Percentiles rank a stretch among this genome's conserved stretches.
Evolutionary conservation across 2,329 filamentous ascomycete species (phyloP).

Genomic region (Aspergillus sclerotialis): DNA sequence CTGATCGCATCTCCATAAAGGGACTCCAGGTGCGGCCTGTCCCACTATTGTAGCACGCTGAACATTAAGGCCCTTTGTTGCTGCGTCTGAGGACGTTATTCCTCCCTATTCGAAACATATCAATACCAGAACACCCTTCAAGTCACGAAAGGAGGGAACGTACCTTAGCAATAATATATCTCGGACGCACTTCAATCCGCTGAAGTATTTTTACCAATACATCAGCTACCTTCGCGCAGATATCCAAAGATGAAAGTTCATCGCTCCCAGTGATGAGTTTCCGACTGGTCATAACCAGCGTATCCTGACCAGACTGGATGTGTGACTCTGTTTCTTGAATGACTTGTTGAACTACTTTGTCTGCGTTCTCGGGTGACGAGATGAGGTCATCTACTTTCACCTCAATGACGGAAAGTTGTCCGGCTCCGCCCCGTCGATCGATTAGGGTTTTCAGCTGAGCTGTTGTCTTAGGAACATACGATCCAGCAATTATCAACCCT

Average conservation of each 20-base stretch:
- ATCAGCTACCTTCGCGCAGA: constrained; percentile 47
- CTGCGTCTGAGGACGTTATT: constrained; percentile 54
- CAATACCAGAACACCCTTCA: not conserved
- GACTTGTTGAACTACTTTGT: constrained; percentile 15
- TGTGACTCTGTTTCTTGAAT: constrained; percentile 31
- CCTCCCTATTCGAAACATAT: constrained; percentile 37
- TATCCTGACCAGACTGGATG: constrained; percentile 44
- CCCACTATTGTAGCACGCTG: constrained; percentile 50
- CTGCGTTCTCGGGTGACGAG: constrained; percentile 22
- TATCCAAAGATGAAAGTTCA: constrained; percentile 46
- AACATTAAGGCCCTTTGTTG: constrained; percentile 50
- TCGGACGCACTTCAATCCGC: constrained; percentile 41
- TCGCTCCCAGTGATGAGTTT: constrained; percentile 45
- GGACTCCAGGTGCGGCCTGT: constrained; percentile 52
- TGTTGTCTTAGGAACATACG: constrained; percentile 55
- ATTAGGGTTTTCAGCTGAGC: constrained; percentile 44
- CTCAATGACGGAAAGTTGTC: constrained; percentile 39
- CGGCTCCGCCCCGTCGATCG: constrained; percentile 26
- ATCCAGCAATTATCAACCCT: constrained; percentile 50
- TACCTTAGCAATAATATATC: constrained; percentile 52
- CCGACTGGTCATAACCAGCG: constrained; percentile 54
- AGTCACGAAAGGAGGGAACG: not conserved
- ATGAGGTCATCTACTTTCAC: constrained; percentile 46
- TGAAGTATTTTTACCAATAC: constrained; percentile 46
- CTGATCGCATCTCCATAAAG: constrained; percentile 54